These are phyloP conservation scores for Brassica cretica DNA, from an alignment of 345 rosid species.

Conservation along the genomic window DNA sequence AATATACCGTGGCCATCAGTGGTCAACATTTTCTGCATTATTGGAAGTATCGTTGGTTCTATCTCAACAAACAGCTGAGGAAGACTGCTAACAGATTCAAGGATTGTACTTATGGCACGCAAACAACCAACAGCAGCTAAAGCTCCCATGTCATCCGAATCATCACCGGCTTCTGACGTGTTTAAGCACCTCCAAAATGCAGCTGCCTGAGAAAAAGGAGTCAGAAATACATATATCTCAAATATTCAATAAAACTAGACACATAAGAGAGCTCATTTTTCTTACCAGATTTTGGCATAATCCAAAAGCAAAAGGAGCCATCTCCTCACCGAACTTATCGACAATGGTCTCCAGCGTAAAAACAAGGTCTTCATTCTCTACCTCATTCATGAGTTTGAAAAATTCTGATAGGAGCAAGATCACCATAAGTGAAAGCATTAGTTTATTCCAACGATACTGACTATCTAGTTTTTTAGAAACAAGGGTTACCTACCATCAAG, in stretches of 20 bases:
- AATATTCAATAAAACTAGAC: background rate
- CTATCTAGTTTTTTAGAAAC: background rate
- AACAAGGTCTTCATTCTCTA: background rate
- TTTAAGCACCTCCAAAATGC: slow-evolving; percentile 3
- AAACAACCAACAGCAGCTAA: slow-evolving; percentile 1
- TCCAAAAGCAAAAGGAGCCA: background rate
- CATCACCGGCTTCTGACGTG: slow-evolving; percentile 3
- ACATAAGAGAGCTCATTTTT: background rate
- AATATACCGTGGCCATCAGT: background rate
- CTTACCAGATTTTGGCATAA: slow-evolving; percentile 5
- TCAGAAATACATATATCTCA: background rate
- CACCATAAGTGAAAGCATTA: slow-evolving; percentile 10
- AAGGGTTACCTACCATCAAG: background rate
- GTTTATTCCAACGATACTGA: background rate
- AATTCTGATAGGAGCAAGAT: slow-evolving; percentile 54
- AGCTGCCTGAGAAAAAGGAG: background rate
- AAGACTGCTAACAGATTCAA: background rate
- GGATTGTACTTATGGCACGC: slow-evolving; percentile 5
- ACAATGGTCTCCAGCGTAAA: background rate
- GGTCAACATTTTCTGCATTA: slow-evolving; percentile 1
- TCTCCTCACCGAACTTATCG: background rate
- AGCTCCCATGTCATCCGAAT: slow-evolving; percentile 1
- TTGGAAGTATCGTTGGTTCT: slow-evolving; percentile 1
- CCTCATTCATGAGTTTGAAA: slow-evolving; percentile 89
- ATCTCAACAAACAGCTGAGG: background rate